phyloP scores from a whole-genome alignment of 495 filamentous ascomycete genomes.

The Penicillium egyptiacum region DNA sequence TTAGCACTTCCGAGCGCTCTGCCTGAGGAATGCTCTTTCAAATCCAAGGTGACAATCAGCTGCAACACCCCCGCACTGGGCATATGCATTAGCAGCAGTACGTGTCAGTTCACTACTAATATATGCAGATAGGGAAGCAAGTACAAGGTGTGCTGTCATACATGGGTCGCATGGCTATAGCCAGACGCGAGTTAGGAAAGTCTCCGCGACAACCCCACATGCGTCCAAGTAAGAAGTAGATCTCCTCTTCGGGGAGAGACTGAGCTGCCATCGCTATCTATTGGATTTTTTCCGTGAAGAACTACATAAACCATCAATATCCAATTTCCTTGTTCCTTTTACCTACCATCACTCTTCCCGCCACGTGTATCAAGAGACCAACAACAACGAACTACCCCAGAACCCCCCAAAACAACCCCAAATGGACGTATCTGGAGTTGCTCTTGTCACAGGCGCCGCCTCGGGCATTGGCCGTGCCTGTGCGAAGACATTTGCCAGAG shows the following conservation, averaged over 20 bases:
- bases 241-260: not conserved
- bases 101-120: not conserved
- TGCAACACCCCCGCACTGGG: not conserved
- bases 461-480: conserved; percentile 27
- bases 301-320: not conserved
- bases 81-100: not conserved
- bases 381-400: not conserved
- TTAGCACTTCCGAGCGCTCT: too few species aligned
- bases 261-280: not conserved
- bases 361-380: not conserved
- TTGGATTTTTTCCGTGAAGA: not conserved
- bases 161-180: not conserved
- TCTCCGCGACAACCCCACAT: conserved; percentile 23
- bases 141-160: not conserved
- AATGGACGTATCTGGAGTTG: conserved; percentile 27
- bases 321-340: not conserved
- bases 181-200: conserved; percentile 14
- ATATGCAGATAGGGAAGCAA: not conserved
- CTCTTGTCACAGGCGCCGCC: conserved; percentile 27
- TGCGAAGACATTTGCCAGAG: conserved; percentile 20
- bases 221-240: not conserved
- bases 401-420: not conserved
- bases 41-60: not conserved
- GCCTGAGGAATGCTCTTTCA: not conserved
- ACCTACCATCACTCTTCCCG: too few species aligned